Base-by-base conservation (phyloP, 208 protist species). In the Angomonas ambiguus region DNA sequence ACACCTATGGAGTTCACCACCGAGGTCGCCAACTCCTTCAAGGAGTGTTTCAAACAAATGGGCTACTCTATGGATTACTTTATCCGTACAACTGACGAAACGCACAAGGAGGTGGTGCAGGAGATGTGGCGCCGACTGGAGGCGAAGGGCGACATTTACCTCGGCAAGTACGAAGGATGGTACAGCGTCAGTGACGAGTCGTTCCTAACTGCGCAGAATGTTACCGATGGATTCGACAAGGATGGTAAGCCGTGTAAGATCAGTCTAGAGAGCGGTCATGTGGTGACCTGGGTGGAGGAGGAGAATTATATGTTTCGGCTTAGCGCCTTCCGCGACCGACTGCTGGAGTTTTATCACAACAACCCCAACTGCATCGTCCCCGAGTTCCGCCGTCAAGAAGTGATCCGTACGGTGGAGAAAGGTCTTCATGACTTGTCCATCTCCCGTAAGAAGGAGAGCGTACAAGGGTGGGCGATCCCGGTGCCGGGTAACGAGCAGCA, bases 281-380 rank as follows among this genome's bases (percentile, higher is more conserved):
- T 82, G 18, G 90, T 98, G 16, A 94, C 97, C 31, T 99, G 94
- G 95, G 83, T 99, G 30, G 71, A 72, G 41, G 98, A 99, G 82
- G 88, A 98, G 35, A 99, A 99, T 80, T 99, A 99, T 83, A 98
- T 98, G 88, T 99, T 99, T 74, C 88, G 88, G 53, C 85, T 99
- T 4, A 95, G 85, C 32, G 71, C 74, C 11, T 99, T 97, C 68
- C 69, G 76, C 53, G 76, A 98, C 10, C 64, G 69, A 0, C 69
- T 99, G 10, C 75, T 97, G 13, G 66, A 95, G 53, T 96, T 79
- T 74, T 93, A 94, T 64, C 42, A 89, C 51, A 75, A 72, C 57
- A 84, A 98, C 68, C 83, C 93, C 25, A 75, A 82, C 55, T 90
- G 82, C 67, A 98, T 99, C 59, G 79, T 91, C 32, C 98, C 98